These are phyloP conservation scores for Talaromyces ruber DNA, from an alignment of 495 filamentous ascomycete genomes.

Conservation along the genomic window DNA sequence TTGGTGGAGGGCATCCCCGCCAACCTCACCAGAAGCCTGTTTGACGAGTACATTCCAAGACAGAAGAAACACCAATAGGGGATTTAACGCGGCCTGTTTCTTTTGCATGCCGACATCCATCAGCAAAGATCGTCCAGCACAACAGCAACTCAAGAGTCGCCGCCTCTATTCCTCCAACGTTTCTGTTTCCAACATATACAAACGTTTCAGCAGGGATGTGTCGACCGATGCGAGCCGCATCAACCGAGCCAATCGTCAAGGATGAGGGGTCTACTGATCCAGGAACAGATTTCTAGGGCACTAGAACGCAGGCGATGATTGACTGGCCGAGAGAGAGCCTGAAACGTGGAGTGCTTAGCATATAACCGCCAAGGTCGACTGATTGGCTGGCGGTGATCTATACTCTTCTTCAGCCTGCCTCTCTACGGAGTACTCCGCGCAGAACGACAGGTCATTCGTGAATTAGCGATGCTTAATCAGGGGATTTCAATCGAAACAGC, in stretches of 20 bases:
- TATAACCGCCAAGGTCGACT: not conserved
- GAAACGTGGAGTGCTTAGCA: not conserved
- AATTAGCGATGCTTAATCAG: not conserved
- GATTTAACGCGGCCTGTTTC: not conserved
- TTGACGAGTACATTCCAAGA: conserved; percentile 1
- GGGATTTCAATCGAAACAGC: not conserved
- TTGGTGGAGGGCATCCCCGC: not conserved
- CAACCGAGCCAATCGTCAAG: not conserved
- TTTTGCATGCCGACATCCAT: not conserved
- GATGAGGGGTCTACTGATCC: not conserved
- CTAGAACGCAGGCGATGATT: not conserved
- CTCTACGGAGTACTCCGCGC: not conserved
- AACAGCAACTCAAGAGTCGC: not conserved
- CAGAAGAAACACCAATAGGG: not conserved
- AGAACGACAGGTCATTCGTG: not conserved
- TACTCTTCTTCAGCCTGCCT: not conserved
- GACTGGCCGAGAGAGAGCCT: not conserved
- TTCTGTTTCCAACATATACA: not conserved
- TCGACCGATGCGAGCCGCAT: not conserved
- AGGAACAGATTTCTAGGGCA: not conserved
- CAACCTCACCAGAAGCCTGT: not conserved
- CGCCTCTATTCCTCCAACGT: not conserved
- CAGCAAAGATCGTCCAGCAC: not conserved
- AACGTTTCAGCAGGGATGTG: not conserved
- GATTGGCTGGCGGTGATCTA: not conserved